Percentiles rank a stretch among this genome's conserved stretches.
phyloP scores from a whole-genome alignment of 2,329 filamentous ascomycete genomes.

The Colletotrichum acutatum region DNA sequence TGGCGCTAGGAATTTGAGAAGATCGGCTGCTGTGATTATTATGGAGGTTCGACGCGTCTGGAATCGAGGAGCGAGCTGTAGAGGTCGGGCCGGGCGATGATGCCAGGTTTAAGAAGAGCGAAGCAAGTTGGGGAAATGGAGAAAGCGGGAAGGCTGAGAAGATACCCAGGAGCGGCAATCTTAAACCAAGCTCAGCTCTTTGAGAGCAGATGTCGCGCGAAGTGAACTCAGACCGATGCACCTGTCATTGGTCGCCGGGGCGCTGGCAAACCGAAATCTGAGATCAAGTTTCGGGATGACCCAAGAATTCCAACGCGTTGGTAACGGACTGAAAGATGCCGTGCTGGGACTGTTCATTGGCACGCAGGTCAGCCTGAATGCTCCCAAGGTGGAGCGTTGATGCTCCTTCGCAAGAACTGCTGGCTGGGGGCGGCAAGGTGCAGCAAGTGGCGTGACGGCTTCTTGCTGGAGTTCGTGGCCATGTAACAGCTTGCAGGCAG shows the following conservation, averaged over 20 bases:
- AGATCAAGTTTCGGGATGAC: slow-evolving; percentile 34
- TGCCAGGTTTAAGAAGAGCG: neutral
- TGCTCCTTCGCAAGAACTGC: slow-evolving; percentile 25
- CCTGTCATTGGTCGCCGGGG: slow-evolving; percentile 29
- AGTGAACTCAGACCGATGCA: slow-evolving; percentile 25
- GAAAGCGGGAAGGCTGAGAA: slow-evolving; percentile 2
- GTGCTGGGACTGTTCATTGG: slow-evolving; percentile 26
- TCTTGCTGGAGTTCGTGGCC: slow-evolving; percentile 32
- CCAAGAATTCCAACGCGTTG: slow-evolving; percentile 32
- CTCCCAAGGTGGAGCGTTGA: neutral
- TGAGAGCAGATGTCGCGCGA: slow-evolving; percentile 9
- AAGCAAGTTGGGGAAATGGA: slow-evolving; percentile 1
- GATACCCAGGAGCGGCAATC: slow-evolving; percentile 21
- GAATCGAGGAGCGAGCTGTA: neutral
- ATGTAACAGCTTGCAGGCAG: slow-evolving; percentile 17
- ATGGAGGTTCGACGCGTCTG: slow-evolving; percentile 5
- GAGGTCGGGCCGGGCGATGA: neutral
- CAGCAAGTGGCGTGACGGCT: slow-evolving; percentile 30
- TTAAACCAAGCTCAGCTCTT: slow-evolving; percentile 34
- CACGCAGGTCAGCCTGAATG: slow-evolving; percentile 31
- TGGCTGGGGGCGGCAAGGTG: slow-evolving; percentile 22
- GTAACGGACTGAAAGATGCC: slow-evolving; percentile 28
- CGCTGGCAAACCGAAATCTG: slow-evolving; percentile 35
- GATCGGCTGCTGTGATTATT: slow-evolving; percentile 1
- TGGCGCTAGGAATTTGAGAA: slow-evolving; percentile 22